Conservation (phyloP, 306 rosid species). For the Fragaria vesca region DNA sequence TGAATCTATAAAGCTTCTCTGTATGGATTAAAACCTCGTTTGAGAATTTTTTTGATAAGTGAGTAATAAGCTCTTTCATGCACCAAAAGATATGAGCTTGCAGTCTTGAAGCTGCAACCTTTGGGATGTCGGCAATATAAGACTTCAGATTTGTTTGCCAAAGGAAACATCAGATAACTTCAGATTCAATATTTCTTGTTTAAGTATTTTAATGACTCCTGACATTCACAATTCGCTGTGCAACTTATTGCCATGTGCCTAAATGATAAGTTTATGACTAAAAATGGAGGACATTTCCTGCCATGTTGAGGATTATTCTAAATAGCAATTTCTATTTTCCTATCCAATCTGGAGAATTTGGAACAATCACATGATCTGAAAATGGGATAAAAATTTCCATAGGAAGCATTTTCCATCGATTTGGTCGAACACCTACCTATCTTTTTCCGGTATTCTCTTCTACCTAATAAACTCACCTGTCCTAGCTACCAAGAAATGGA, state of each 20-base stretch:
- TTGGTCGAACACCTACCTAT: not conserved
- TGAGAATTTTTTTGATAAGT: not conserved
- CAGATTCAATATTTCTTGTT: not conserved
- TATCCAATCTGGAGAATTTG: not conserved
- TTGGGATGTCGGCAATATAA: not conserved
- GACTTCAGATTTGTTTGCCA: not conserved
- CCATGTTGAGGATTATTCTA: not conserved
- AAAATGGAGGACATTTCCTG: not conserved
- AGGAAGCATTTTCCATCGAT: not conserved
- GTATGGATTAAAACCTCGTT: not conserved
- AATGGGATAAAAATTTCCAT: not conserved
- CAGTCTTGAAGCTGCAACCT: not conserved
- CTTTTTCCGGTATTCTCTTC: not conserved
- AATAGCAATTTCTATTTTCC: not conserved
- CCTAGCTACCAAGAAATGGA: not conserved
- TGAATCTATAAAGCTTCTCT: slow-evolving; percentile 5
- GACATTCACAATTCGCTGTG: not conserved
- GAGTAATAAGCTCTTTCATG: not conserved
- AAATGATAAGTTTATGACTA: not conserved
- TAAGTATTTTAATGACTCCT: too few species aligned
- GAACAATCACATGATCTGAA: not conserved
- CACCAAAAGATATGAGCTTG: not conserved
- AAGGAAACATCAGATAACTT: not conserved
- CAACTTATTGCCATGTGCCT: not conserved
- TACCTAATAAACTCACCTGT: not conserved